Conservation (phyloP, 2,329 filamentous ascomycete genomes). For the Aspergillus sojae region DNA sequence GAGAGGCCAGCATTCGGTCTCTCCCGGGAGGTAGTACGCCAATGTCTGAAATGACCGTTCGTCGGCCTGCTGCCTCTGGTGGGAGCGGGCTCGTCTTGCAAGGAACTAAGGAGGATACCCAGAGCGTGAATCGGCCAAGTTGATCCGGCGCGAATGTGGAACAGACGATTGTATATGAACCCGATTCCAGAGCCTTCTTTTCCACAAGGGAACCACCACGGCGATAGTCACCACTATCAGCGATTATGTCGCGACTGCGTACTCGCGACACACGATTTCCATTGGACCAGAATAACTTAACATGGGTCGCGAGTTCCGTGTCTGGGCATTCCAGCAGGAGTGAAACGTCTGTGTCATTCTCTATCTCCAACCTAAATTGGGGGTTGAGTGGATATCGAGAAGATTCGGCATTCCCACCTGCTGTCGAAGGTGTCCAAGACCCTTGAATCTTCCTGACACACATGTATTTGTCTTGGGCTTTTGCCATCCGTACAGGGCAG, state of each 20-base stretch:
- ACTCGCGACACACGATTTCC: slow-evolving; percentile 72
- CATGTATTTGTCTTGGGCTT: slow-evolving; percentile 63
- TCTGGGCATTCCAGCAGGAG: slow-evolving; percentile 72
- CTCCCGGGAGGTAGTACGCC: slow-evolving; percentile 56
- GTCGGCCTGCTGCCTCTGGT: slow-evolving; percentile 72
- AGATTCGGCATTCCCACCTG: slow-evolving; percentile 81
- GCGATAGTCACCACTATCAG: slow-evolving; percentile 85
- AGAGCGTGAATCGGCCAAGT: slow-evolving; percentile 71
- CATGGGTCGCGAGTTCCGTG: slow-evolving; percentile 73
- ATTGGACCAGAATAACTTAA: slow-evolving; percentile 78
- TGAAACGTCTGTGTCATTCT: slow-evolving; percentile 64
- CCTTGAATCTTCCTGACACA: slow-evolving; percentile 63
- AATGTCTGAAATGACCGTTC: slow-evolving; percentile 55
- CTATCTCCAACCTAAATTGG: slow-evolving; percentile 69
- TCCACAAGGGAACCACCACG: slow-evolving; percentile 75
- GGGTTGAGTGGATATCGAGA: slow-evolving; percentile 82
- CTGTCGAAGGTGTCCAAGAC: slow-evolving; percentile 76
- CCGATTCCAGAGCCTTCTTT: slow-evolving; percentile 62
- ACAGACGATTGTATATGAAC: slow-evolving; percentile 83
- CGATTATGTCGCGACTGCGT: slow-evolving; percentile 73
- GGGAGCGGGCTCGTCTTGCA: slow-evolving; percentile 64
- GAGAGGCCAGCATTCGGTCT: slow-evolving; percentile 57
- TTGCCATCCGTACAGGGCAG: slow-evolving; percentile 60
- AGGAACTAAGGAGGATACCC: slow-evolving; percentile 64
- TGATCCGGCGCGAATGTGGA: slow-evolving; percentile 88